Base-by-base conservation (phyloP, 169 alveolate species). In the Babesia bigemina region DNA sequence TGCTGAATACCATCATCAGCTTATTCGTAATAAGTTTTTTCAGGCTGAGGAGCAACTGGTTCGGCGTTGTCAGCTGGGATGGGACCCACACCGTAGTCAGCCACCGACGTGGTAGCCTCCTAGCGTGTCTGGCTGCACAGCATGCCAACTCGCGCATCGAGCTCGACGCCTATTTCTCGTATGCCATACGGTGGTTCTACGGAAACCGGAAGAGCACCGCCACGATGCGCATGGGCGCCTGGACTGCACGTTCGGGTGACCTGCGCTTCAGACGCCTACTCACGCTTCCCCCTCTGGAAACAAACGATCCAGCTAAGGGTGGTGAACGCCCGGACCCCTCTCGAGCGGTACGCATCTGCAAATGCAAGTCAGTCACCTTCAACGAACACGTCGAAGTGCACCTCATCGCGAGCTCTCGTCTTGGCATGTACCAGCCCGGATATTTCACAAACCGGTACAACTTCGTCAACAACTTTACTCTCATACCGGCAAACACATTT, bases 311-410 rank as follows among this genome's bases (percentile, higher is more conserved):
- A 45, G n/a, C 57, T 49, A 59, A 59, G 50, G 69, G 17, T 6
- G 39, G 39, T 33, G 39, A 33, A 33, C 14, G 50, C 50, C 50
- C 7, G 14, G 50, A 10, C 19, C 17, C 50, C n/a, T 16, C 50
- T 10, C 50, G 50, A 2, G 7, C 50, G 50, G 50, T 16, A 10
- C 50, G 50, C 50, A 16, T 36, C n/a, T 28, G 75, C 33, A 44
- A 44, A 24, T 45, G 58, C 55, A 75, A 75, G 61, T 17, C 84
- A 6, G 84, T 75, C 2, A 75, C 84, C 45, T 75, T 75, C 57
- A 65, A 75, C 50, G 84, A 75, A 59, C 49, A 66, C 48, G 75
- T 75, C n/a, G 84, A 75, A 22, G 75, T 75, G 24, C 84, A 69
- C 44, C 61, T 75, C 22, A 75, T 75, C 22, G 28, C 82, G 44